Conservation (phyloP, 2,329 filamentous ascomycete species). For the Chaetomium strumarium region DNA sequence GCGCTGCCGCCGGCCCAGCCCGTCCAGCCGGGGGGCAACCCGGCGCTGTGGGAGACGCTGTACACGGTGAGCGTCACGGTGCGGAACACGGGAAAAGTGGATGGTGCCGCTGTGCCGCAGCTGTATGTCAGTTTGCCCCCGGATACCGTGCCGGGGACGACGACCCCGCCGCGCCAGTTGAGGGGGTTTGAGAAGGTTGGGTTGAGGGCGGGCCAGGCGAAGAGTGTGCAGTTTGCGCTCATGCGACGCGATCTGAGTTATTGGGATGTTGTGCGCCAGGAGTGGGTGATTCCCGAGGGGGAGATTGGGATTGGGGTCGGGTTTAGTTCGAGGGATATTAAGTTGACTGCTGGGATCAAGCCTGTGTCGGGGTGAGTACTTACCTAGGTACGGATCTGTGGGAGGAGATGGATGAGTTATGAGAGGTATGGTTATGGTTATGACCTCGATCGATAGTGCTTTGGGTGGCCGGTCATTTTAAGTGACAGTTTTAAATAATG, state of each 20-base stretch:
- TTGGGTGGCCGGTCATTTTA: no score
- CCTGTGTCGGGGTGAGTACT: no score
- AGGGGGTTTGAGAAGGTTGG: constrained; percentile 75
- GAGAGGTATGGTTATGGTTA: no score
- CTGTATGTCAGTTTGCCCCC: no score
- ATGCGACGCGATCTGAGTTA: constrained; percentile 79
- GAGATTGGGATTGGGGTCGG: no score
- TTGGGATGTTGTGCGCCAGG: constrained; percentile 72
- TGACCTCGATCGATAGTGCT: no score
- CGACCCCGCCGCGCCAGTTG: constrained; percentile 60
- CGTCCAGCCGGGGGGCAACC: constrained; percentile 58
- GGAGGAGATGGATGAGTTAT: no score
- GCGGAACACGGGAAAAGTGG: constrained; percentile 61
- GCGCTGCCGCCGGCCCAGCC: no score
- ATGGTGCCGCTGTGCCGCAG: constrained; percentile 68
- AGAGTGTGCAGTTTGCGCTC: constrained; percentile 62
- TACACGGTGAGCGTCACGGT: constrained; percentile 63
- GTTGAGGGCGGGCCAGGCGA: constrained; percentile 63
- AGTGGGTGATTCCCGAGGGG: constrained; percentile 68
- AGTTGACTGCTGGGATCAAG: no score
- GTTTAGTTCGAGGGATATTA: no score
- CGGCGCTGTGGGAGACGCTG: constrained; percentile 59
- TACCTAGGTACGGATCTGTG: no score
- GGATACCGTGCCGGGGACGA: constrained; percentile 72
- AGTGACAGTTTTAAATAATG: no score